Conservation (phyloP, 2,329 filamentous ascomycete genomes). For the Pseudopithomyces chartarum region DNA sequence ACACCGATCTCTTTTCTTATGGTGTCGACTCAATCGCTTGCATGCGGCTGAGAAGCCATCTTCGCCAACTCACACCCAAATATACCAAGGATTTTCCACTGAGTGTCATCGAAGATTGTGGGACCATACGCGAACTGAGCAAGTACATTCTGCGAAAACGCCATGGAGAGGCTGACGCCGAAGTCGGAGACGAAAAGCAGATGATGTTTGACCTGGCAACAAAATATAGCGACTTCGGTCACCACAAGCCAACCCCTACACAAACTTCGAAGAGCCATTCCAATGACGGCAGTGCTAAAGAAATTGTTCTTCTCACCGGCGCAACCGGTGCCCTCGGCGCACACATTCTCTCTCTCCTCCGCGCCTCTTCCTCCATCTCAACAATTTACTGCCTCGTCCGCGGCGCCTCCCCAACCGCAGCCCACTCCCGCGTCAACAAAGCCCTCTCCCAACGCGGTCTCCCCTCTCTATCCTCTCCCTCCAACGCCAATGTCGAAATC, state of each 20-base stretch:
- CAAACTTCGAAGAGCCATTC: neutral
- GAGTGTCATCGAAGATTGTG: slow-evolving; percentile 65
- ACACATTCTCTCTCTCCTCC: slow-evolving; percentile 56
- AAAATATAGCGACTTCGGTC: slow-evolving; percentile 53
- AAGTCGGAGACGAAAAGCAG: slow-evolving; percentile 43
- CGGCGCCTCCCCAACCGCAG: slow-evolving; percentile 43
- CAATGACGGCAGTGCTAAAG: slow-evolving; percentile 8
- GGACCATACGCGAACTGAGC: slow-evolving; percentile 53
- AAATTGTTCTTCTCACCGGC: slow-evolving; percentile 52
- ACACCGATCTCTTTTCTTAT: slow-evolving; percentile 61
- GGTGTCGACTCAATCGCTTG: slow-evolving; percentile 66
- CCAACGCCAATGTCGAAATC: slow-evolving; percentile 43
- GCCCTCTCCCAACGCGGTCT: slow-evolving; percentile 38
- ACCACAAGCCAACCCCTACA: slow-evolving; percentile 15
- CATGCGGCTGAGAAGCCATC: slow-evolving; percentile 55
- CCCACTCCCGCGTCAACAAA: slow-evolving; percentile 39
- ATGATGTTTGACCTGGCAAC: slow-evolving; percentile 55
- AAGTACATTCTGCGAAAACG: slow-evolving; percentile 47
- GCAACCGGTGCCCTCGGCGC: slow-evolving; percentile 58
- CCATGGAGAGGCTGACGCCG: slow-evolving; percentile 39
- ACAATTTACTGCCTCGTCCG: slow-evolving; percentile 64
- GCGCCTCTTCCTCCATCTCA: slow-evolving; percentile 42
- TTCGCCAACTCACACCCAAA: slow-evolving; percentile 44
- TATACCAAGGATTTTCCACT: slow-evolving; percentile 52
- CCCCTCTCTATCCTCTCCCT: slow-evolving; percentile 20